Base-by-base conservation (phyloP, 805 yeast species). In the Citeromyces matritensis region DNA sequence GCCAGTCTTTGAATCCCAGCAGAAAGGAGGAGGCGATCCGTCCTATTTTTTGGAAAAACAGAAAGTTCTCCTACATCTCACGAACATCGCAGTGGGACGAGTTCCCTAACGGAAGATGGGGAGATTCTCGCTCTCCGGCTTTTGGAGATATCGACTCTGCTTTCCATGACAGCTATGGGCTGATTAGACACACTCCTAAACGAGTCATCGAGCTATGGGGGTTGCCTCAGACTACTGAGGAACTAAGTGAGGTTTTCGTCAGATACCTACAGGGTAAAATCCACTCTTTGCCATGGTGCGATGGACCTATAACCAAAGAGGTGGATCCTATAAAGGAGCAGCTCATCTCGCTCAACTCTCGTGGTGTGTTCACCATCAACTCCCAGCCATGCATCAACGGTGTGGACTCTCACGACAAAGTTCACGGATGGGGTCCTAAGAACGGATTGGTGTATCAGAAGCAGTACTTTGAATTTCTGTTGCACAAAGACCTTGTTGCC, bases 41-140 rank as follows among this genome's bases (percentile, higher is more conserved):
- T 48, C 97, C 97, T 11, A 88, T 88, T 39, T 88, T 88, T 55
- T 88, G 97, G 97, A 80, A 83, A 50, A 80, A 84, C 53, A 73
- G 96, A 60, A 86, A 86, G 45, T 80, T 79, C 53, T 75, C 94
- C 10, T 88, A 88, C 51, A 73, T 84, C 38, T 69, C 84, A 30
- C 69, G 97, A 53, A 88, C 96, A 6, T 73, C 91, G 15, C 77
- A 79, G 35, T 91, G 98, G 85, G 98, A 91, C 57, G 98, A 91
- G 53, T 91, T 88, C 48, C 98, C 98, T 32, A 91, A 88, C 53
- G 98, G 98, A 37, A 68, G 98, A 58, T 91, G 95, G 86, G 98
- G 98, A 45, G 96, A 91, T 51, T 82, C 96, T 3, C 65, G 94
- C 37, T 91, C 97, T 27, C 98, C 98, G 4, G 97, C 97, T 2